A percentile compares a stretch with the other conserved stretches of the same genome.
phyloP scores from a whole-genome alignment of 192 early-diverging fungal genomes.

The Entomortierella lignicola region DNA sequence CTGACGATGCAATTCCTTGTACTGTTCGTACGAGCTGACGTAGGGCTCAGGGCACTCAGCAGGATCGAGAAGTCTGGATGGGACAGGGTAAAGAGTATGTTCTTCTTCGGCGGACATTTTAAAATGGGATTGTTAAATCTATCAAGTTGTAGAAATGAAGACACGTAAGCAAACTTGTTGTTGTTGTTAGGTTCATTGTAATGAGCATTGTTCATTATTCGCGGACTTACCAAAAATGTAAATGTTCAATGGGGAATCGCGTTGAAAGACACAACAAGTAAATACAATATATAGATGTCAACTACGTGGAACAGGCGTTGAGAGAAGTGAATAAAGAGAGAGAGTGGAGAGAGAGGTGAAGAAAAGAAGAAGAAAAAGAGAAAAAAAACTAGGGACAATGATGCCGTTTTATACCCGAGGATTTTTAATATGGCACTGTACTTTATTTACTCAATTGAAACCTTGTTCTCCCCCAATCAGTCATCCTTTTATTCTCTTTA shows the following conservation, averaged over 20 bases:
- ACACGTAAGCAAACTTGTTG: background rate
- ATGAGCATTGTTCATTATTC: background rate
- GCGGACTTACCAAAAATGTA: too few species aligned
- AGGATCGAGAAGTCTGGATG: slow-evolving; percentile 70
- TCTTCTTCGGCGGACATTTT: slow-evolving; percentile 35
- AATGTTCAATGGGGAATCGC: too few species aligned
- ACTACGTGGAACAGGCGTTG: background rate
- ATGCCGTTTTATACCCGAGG: background rate
- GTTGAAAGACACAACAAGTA: too few species aligned
- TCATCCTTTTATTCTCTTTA: too few species aligned
- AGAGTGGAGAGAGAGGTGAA: background rate
- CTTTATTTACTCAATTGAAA: too few species aligned
- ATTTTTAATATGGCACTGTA: background rate
- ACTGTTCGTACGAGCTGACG: slow-evolving; percentile 79
- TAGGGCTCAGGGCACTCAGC: slow-evolving; percentile 71
- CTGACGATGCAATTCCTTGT: slow-evolving; percentile 83
- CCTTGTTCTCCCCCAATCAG: too few species aligned
- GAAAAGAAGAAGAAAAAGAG: background rate
- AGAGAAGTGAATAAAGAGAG: slow-evolving; percentile 5
- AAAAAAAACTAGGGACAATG: background rate
- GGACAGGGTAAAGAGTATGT: slow-evolving; percentile 58
- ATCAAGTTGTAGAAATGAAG: background rate
- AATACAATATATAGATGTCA: too few species aligned
- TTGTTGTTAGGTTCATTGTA: background rate
- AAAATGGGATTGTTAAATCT: background rate